Base-by-base conservation (phyloP, 2,329 filamentous ascomycete genomes). In the Gaeumannomyces tritici region DNA sequence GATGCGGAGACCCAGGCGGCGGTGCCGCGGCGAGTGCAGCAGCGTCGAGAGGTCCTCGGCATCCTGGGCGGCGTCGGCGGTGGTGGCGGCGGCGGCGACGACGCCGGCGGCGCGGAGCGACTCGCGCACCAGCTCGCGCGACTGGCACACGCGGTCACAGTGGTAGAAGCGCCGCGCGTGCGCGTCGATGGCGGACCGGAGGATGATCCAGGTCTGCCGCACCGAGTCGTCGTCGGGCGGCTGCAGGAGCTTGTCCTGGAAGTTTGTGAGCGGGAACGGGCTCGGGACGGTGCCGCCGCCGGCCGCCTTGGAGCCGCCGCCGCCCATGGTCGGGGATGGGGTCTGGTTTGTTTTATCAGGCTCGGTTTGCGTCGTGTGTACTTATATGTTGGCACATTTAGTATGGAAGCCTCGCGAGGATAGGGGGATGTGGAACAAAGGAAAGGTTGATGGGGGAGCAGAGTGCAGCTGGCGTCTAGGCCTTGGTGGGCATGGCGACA, bases 81-180 rank as follows among this genome's bases (percentile, higher is more conserved):
- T 9, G 29, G 31, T 28, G 21, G 4, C 29, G 29, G 31, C 42
- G 21, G 59, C 61, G 18, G 31, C 21, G 6, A 60, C 61, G 47
- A 62, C 55, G 29, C 57, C 57, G 7, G 33, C 27, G 26, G 55
- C 57, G 11, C 31, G 27, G 15, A 62, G 12, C 4, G 57, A 42
- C 42, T 58, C 47, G n/a, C 57, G 61, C 1, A 62, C 29, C 42
- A 13, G 11, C 47, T 60, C 61, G 11, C 56, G 55, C 26, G 42
- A 28, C 27, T 60, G 28, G 24, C 55, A 35, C 13, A 62, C 28
- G 5, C 57, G n/a, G 21, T 59, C 61, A n/a, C 35, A 31, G 57
- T 62, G 57, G 47, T 62, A 62, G 61, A 62, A 62, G 47, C 57
- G 57, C 18, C 57, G 57, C 12, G 51, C 61, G 24, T 62, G 61